These are phyloP conservation scores for Monilinia fructicola DNA, from an alignment of 2,329 filamentous ascomycete species.

Conservation along the genomic window DNA sequence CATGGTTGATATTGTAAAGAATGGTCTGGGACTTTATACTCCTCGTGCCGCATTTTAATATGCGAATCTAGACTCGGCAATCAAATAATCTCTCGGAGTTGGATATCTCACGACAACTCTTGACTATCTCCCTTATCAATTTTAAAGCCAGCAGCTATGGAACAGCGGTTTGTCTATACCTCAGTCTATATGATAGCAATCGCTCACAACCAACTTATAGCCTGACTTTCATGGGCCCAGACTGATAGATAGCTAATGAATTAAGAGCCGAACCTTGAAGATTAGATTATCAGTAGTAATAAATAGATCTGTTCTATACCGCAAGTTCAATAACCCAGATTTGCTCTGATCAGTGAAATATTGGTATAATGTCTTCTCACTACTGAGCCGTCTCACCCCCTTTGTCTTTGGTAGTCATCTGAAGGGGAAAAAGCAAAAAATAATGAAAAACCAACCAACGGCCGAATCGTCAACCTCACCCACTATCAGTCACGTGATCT, in stretches of 20 bases:
- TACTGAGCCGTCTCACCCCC: too few relatives aligned
- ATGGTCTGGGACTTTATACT: background rate
- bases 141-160: background rate
- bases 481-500: background rate
- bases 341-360: too few relatives aligned
- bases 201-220: too few relatives aligned
- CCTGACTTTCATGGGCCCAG: too few relatives aligned
- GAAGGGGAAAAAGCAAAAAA: background rate
- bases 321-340: too few relatives aligned
- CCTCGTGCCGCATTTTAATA: background rate
- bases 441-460: background rate
- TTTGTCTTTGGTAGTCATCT: background rate
- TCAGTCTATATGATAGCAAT: background rate
- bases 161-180: background rate
- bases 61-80: background rate
- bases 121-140: background rate
- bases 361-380: too few relatives aligned
- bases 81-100: background rate
- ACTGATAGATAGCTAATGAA: too few relatives aligned
- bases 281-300: too few relatives aligned
- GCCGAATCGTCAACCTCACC: background rate
- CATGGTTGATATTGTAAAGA: background rate
- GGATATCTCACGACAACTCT: too few relatives aligned
- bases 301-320: too few relatives aligned
- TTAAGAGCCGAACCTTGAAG: too few relatives aligned